Conservation (phyloP, 192 early-diverging fungal genomes). For the Coemansia erecta region DNA sequence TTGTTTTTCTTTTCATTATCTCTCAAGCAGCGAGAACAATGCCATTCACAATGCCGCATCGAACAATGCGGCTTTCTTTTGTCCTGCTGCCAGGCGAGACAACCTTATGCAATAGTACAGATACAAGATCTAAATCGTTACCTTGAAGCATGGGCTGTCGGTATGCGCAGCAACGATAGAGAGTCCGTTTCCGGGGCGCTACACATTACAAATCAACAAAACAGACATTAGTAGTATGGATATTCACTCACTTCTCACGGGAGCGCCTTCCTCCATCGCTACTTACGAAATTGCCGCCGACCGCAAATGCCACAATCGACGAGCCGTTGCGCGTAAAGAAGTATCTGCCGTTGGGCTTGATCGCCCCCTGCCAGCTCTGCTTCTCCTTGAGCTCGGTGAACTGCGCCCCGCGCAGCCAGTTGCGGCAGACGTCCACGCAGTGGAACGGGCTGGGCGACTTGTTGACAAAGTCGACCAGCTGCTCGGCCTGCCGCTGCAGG, state of each 20-base stretch:
- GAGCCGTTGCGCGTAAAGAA: constrained; percentile 94
- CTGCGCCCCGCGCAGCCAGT: constrained; percentile 69
- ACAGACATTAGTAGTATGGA: too few relatives aligned
- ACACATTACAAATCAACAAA: constrained; percentile 12
- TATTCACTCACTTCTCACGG: too few relatives aligned
- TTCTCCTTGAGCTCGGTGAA: constrained; percentile 90
- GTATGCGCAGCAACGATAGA: constrained; percentile 94
- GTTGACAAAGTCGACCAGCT: constrained; percentile 86
- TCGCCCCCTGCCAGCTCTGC: constrained; percentile 70
- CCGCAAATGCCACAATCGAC: constrained; percentile 86
- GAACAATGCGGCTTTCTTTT: too few relatives aligned
- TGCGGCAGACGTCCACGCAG: constrained; percentile 77
- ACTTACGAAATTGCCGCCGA: constrained; percentile 79
- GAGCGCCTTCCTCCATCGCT: too few relatives aligned
- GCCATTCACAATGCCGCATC: too few relatives aligned
- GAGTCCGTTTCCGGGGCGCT: constrained; percentile 77
- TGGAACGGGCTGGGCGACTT: constrained; percentile 95
- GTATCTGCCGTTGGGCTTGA: constrained; percentile 85
- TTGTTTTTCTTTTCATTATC: too few relatives aligned
- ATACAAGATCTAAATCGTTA: constrained; percentile 3
- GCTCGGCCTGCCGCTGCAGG: constrained; percentile 52
- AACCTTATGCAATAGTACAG: too few relatives aligned
- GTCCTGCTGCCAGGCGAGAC: too few relatives aligned
- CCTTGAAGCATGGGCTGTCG: constrained; percentile 92
- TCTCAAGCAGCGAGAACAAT: too few relatives aligned